Conservation (phyloP, 306 rosid genomes). For the Senna siamea region DNA sequence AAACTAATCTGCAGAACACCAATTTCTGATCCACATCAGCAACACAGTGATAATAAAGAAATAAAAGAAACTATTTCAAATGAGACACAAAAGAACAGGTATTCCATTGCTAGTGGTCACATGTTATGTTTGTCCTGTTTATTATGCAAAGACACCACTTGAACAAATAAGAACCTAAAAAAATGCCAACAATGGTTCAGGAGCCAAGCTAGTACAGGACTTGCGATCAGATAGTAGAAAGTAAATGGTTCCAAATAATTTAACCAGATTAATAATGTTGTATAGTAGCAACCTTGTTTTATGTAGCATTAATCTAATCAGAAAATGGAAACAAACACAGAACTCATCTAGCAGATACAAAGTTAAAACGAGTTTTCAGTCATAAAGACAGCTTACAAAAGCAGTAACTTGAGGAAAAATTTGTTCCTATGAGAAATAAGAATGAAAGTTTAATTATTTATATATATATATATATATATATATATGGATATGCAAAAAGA, state of each 20-base stretch:
- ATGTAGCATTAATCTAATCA: constrained; percentile 16
- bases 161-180: constrained; percentile 10
- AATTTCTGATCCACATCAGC: constrained; percentile 34
- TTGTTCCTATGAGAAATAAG: background rate
- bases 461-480: background rate
- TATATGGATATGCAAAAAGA: constrained; percentile 3
- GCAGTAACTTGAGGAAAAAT: constrained; percentile 13
- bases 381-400: background rate
- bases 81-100: constrained; percentile 6
- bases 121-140: background rate
- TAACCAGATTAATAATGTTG: background rate
- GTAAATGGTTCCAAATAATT: background rate
- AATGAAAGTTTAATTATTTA: background rate
- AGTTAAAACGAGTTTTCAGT: background rate
- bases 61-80: constrained; percentile 31
- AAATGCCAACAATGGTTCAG: constrained; percentile 17
- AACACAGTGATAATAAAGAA: background rate
- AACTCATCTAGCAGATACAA: constrained; percentile 22
- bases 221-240: constrained; percentile 23
- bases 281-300: constrained; percentile 12
- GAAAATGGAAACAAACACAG: constrained; percentile 26
- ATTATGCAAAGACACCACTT: constrained; percentile 26
- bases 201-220: constrained; percentile 27
- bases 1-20: constrained; percentile 81
- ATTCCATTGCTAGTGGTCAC: constrained; percentile 18